phyloP scores from a whole-genome alignment of 2,329 filamentous ascomycete genomes.

The Myotisia sp. region DNA sequence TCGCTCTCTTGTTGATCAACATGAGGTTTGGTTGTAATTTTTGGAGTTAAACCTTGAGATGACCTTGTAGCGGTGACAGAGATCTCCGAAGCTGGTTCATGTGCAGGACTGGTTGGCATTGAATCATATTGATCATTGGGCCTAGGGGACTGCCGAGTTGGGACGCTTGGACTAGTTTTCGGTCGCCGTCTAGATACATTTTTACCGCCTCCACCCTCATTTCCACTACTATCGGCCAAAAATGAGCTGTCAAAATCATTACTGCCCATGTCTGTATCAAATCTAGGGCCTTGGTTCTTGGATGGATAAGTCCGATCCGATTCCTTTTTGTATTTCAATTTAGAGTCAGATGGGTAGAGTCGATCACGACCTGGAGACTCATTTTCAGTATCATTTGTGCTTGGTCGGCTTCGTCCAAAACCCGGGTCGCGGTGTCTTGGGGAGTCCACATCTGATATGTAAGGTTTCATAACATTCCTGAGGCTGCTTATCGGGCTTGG shows the following conservation, averaged over 20 bases:
- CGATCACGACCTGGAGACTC: constrained; percentile 1
- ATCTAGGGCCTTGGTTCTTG: background rate
- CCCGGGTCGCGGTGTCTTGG: constrained; percentile 15
- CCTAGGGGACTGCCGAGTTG: background rate
- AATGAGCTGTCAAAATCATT: constrained; percentile 20
- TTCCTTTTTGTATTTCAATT: background rate
- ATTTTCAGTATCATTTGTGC: constrained; percentile 1
- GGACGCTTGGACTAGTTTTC: constrained; percentile 1
- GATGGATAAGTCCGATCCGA: background rate
- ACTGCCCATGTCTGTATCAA: background rate
- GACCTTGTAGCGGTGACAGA: background rate
- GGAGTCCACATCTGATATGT: constrained; percentile 36
- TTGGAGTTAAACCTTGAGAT: background rate
- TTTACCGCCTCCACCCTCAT: constrained; percentile 17
- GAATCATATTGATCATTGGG: too few species aligned
- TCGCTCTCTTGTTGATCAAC: background rate
- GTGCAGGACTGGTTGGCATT: background rate
- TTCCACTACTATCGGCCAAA: constrained; percentile 24
- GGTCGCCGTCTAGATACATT: constrained; percentile 1
- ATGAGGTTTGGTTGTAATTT: background rate
- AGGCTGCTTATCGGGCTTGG: constrained; percentile 64
- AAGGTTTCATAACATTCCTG: constrained; percentile 76
- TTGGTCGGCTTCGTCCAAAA: constrained; percentile 14
- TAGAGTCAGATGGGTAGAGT: background rate
- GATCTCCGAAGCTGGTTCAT: too few species aligned